phyloP scores from a whole-genome alignment of 805 yeast genomes.

The Schizosaccharomyces cryophilus region DNA sequence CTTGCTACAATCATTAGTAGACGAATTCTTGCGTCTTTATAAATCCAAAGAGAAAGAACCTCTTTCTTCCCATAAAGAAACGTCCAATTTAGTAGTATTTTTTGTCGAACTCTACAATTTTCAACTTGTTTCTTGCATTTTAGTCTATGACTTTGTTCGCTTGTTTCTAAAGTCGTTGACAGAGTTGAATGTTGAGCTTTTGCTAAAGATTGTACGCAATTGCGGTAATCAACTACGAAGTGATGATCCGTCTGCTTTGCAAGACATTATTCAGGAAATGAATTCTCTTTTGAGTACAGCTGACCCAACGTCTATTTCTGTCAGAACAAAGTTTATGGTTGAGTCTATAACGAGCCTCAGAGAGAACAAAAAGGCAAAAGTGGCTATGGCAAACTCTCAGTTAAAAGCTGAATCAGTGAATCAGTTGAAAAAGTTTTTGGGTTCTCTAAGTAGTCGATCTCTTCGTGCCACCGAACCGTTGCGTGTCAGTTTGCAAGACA shows the following conservation, averaged over 20 bases:
- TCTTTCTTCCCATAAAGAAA: slow-evolving; percentile 17
- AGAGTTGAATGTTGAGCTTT: slow-evolving; percentile 53
- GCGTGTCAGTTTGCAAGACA: slow-evolving; percentile 64
- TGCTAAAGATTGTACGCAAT: slow-evolving; percentile 24
- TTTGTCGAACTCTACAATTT: slow-evolving; percentile 55
- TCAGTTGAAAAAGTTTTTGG: slow-evolving; percentile 40
- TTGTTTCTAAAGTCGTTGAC: slow-evolving; percentile 26
- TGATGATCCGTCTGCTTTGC: slow-evolving; percentile 72
- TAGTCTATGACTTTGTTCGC: slow-evolving; percentile 54
- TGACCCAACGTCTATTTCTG: slow-evolving; percentile 14
- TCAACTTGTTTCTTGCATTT: slow-evolving; percentile 45
- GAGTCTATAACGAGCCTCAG: slow-evolving; percentile 71
- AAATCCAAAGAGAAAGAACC: slow-evolving; percentile 5
- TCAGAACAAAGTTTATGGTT: slow-evolving; percentile 59
- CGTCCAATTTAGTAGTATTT: slow-evolving; percentile 45
- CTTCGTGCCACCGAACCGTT: slow-evolving; percentile 34
- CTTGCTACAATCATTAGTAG: slow-evolving; percentile 60
- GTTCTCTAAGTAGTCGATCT: slow-evolving; percentile 17
- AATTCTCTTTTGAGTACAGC: slow-evolving; percentile 23
- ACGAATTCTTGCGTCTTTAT: slow-evolving; percentile 25
- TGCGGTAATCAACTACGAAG: slow-evolving; percentile 68
- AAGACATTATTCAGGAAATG: slow-evolving; percentile 42
- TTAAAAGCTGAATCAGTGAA: slow-evolving; percentile 26
- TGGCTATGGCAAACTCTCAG: neutral
- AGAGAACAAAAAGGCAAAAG: slow-evolving; percentile 32